Percentiles rank a stretch among this genome's conserved stretches.
Conservation (phyloP, 2,329 filamentous ascomycete genomes). For the Chaetomium globosum region DNA sequence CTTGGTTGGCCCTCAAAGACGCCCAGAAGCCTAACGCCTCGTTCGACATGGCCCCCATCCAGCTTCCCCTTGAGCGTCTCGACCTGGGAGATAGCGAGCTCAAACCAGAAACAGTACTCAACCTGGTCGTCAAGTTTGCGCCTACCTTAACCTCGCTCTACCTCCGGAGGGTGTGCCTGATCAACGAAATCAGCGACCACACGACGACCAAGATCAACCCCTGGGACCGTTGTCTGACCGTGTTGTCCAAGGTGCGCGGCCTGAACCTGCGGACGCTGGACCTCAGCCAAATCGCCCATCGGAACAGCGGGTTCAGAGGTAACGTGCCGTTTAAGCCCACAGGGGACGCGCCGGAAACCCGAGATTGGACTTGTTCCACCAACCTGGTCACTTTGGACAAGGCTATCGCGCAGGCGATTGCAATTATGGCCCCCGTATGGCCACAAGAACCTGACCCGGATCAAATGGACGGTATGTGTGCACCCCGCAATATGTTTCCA, state of each 20-base stretch:
- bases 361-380: conserved; percentile 17
- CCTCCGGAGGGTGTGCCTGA: conserved; percentile 50
- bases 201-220: conserved; percentile 38
- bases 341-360: neutral
- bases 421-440: neutral
- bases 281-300: conserved; percentile 23
- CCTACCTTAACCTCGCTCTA: conserved; percentile 49
- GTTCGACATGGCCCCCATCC: conserved; percentile 32
- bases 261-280: conserved; percentile 21
- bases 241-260: conserved; percentile 34
- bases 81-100: conserved; percentile 49
- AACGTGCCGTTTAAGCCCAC: conserved; percentile 9
- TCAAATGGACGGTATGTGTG: conserved; percentile 3
- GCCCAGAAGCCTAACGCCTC: conserved; percentile 2
- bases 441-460: neutral
- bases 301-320: neutral
- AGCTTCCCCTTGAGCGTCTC: conserved; percentile 46
- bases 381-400: conserved; percentile 16
- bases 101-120: conserved; percentile 40
- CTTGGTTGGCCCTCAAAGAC: conserved; percentile 42
- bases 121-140: conserved; percentile 48
- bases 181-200: neutral
- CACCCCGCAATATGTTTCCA: neutral
- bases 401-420: conserved; percentile 11
- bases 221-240: conserved; percentile 47